phyloP scores from a whole-genome alignment of 495 filamentous ascomycete species.

The Daldinia loculata region DNA sequence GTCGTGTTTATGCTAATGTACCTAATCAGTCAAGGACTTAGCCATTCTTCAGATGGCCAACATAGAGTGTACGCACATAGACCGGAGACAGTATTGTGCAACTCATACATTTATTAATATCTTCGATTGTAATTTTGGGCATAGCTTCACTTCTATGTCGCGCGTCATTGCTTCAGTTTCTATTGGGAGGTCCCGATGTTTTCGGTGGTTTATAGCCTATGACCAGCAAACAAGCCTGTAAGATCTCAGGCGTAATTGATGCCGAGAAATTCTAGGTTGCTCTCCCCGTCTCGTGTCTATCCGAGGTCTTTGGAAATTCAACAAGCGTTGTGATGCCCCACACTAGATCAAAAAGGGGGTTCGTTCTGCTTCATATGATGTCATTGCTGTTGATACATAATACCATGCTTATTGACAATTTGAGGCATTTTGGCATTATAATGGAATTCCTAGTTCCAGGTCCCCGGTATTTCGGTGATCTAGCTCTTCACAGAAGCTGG shows the following conservation, averaged over 20 bases:
- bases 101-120: background rate
- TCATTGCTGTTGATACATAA: slow-evolving; percentile 15
- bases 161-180: background rate
- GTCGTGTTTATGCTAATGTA: background rate
- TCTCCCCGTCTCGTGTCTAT: slow-evolving; percentile 13
- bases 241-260: too few species aligned
- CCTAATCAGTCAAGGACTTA: background rate
- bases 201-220: background rate
- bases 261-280: background rate
- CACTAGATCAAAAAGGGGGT: slow-evolving; percentile 22
- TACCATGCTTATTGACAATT: background rate
- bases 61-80: background rate
- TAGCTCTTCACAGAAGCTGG: slow-evolving; percentile 3
- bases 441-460: slow-evolving; percentile 9
- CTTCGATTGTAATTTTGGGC: background rate
- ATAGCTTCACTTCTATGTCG: background rate
- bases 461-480: background rate
- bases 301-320: slow-evolving; percentile 30
- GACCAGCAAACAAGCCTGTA: too few species aligned
- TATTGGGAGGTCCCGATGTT: background rate
- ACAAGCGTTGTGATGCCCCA: slow-evolving; percentile 27
- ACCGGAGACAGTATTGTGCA: background rate
- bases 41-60: background rate
- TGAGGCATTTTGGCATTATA: slow-evolving; percentile 13
- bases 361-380: slow-evolving; percentile 24